Evolutionary conservation across 176 grass and related monocot species (phyloP).

Genomic region (Cenchrus purpureus): DNA sequence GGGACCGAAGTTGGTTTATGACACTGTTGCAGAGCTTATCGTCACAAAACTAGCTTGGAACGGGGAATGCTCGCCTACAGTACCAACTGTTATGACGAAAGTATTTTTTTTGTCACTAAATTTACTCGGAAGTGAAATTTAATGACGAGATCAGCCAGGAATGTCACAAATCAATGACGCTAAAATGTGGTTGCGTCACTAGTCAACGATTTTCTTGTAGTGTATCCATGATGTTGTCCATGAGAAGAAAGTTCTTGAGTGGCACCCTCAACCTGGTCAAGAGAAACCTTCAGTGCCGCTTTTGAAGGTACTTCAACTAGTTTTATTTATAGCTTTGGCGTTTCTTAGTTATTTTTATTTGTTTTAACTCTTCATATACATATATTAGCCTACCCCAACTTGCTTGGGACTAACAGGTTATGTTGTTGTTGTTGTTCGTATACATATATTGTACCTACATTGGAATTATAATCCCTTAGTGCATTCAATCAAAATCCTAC

Average conservation of each 20-base stretch:
- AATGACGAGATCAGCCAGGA: too few relatives aligned
- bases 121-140: too few relatives aligned
- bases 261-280: conserved; percentile 79
- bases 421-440: not conserved
- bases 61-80: too few relatives aligned
- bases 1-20: too few relatives aligned
- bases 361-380: conserved; percentile 10
- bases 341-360: conserved; percentile 31
- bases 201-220: too few relatives aligned
- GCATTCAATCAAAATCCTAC: conserved; percentile 11
- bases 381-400: not conserved
- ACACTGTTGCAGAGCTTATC: too few relatives aligned
- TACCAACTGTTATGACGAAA: too few relatives aligned
- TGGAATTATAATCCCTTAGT: too few relatives aligned
- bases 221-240: conserved; percentile 71
- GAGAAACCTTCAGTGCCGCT: conserved; percentile 81
- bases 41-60: too few relatives aligned
- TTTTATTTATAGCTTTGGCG: not conserved
- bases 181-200: too few relatives aligned
- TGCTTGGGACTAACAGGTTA: not conserved
- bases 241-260: conserved; percentile 81
- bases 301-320: conserved; percentile 62
- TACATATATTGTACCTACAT: not conserved
- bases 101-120: too few relatives aligned
- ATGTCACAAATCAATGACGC: too few relatives aligned